Evolutionary conservation across 2,329 filamentous ascomycete species (phyloP), one percentile per base, ranked within the genome.

Genomic region (Ramichloridium luteum): DNA sequence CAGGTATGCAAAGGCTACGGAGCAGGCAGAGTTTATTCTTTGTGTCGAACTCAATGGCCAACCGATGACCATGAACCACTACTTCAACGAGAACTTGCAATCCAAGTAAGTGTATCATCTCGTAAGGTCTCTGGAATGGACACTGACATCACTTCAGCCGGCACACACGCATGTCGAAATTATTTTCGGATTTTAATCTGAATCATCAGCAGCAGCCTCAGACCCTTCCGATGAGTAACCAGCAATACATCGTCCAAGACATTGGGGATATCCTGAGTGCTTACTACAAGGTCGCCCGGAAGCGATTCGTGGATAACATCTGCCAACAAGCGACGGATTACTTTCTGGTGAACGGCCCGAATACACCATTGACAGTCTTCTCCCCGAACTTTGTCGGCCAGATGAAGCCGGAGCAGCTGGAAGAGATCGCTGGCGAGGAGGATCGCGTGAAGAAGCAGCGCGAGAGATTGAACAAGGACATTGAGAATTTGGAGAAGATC

Each of bases 241-340:
- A 52, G 0, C 45, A 62, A 4, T 51, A 63, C 25, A 51, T 54
- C 1, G 42, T 61, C 3, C 57, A 68, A 18, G 63, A 74, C 6
- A 65, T 80, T 4, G 70, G 77, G 34, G 68, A 80, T 36, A 67
- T 70, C 1, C 57, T 81, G 0, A 50, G 60, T 13, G 61, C 66
- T 2, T 81, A 76, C 50, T 80, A 81, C 56, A 63, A 70, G 15
- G 67, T 78, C 1, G 62, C 73, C 0, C 60, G 59, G 9, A 69
- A 70, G 44, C 65, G 74, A 0, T 78, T 82, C 35, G 64, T 77
- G 2, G 77, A 82, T 41, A 66, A 60, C 3, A 51, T 83, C 2
- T 73, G 62, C 44, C 64, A 67, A 38, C 75, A 80, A 39, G 70
- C 64, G 0, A 56, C 70, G 2, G 64, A 69, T 26, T 54, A 73